Conservation (phyloP, 1,284 basidiomycete genomes). For the Naganishia cerealis region DNA sequence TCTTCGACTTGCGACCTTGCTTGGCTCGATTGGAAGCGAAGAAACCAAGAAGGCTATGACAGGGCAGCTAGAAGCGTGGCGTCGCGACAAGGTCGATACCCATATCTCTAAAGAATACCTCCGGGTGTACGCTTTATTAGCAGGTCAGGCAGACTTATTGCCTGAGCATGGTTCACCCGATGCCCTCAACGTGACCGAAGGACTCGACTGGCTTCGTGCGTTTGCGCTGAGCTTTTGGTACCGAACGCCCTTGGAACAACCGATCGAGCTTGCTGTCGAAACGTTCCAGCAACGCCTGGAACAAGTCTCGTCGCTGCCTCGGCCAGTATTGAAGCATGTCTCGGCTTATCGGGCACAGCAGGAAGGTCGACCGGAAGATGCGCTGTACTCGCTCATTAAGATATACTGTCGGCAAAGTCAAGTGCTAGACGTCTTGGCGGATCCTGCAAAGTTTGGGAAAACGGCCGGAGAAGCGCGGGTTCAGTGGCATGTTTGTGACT, state of each 20-base stretch:
- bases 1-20: slow-evolving; percentile 83
- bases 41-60: slow-evolving; percentile 73
- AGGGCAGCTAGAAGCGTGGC: slow-evolving; percentile 81
- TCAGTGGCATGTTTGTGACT: slow-evolving; percentile 89
- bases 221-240: slow-evolving; percentile 93
- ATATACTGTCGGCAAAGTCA: slow-evolving; percentile 63
- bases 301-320: slow-evolving; percentile 40
- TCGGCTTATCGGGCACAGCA: slow-evolving; percentile 31
- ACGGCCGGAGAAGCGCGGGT: slow-evolving; percentile 78
- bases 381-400: slow-evolving; percentile 78
- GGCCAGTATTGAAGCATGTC: slow-evolving; percentile 32
- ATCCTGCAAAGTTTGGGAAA: slow-evolving; percentile 71
- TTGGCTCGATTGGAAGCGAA: slow-evolving; percentile 76
- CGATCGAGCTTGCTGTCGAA: slow-evolving; percentile 69
- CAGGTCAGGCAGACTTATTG: slow-evolving; percentile 71
- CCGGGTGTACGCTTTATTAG: slow-evolving; percentile 80
- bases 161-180: slow-evolving; percentile 59
- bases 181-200: slow-evolving; percentile 71
- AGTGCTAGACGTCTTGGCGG: slow-evolving; percentile 58
- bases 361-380: slow-evolving; percentile 58
- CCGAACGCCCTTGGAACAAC: slow-evolving; percentile 69
- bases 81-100: slow-evolving; percentile 70
- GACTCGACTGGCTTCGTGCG: slow-evolving; percentile 90
- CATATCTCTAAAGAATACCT: slow-evolving; percentile 71
- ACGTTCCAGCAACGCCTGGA: slow-evolving; percentile 65